These are phyloP conservation scores for Fraxinus ornus DNA, from an alignment of 305 asterid species.

Conservation along the genomic window DNA sequence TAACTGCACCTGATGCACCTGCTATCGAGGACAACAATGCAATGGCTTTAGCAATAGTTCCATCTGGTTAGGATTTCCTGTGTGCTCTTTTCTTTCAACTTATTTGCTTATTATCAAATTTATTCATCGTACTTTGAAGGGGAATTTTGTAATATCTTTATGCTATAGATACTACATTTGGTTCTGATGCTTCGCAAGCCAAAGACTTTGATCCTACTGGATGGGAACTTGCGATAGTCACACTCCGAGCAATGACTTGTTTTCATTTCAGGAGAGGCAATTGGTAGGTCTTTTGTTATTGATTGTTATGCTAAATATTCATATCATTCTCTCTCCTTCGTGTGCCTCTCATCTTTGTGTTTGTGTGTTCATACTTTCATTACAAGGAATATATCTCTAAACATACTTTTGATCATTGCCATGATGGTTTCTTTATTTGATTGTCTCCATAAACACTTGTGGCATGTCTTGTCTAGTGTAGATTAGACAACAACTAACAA, in stretches of 20 bases:
- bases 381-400: background rate
- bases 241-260: conserved; percentile 81
- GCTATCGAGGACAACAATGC: conserved; percentile 81
- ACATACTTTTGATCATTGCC: background rate
- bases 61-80: conserved; percentile 57
- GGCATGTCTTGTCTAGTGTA: background rate
- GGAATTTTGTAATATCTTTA: conserved; percentile 2
- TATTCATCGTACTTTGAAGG: background rate
- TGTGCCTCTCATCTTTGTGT: background rate
- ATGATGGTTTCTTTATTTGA: background rate
- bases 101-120: conserved; percentile 2
- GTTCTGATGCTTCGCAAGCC: conserved; percentile 43
- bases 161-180: conserved; percentile 53
- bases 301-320: background rate
- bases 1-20: conserved; percentile 50
- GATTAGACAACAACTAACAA: background rate
- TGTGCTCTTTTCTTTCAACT: conserved; percentile 1
- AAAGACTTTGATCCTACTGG: conserved; percentile 76
- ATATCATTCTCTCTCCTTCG: background rate
- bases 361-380: background rate
- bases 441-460: background rate
- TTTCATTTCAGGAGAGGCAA: conserved; percentile 80
- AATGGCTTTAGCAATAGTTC: conserved; percentile 85
- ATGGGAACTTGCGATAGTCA: conserved; percentile 95
- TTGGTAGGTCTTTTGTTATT: conserved; percentile 48